Percentiles rank a stretch among this genome's conserved stretches.
Evolutionary conservation across 805 yeast genomes (phyloP).

Genomic region (Wickerhamomyces bovis): DNA sequence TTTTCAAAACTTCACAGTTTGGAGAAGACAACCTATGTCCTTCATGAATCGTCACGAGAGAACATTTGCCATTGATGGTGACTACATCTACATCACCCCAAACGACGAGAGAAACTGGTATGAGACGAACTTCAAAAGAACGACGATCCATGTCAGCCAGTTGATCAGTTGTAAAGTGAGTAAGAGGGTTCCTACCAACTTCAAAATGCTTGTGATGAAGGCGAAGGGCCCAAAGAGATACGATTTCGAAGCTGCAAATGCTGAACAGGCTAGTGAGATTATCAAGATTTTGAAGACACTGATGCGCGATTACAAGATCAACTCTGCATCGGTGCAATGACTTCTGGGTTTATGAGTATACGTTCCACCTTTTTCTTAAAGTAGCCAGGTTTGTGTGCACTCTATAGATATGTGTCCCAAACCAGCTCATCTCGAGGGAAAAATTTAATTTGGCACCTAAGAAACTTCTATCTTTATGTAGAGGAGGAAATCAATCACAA

Average conservation of each 20-base stretch:
- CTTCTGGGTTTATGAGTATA: not conserved
- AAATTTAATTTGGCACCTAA: not conserved
- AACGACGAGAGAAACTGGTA: constrained; percentile 72
- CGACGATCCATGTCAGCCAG: constrained; percentile 80
- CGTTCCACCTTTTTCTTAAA: not conserved
- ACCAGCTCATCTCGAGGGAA: not conserved
- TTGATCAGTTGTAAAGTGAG: constrained; percentile 72
- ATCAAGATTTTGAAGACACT: constrained; percentile 62
- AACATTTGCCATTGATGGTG: constrained; percentile 88
- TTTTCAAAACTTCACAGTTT: constrained; percentile 79
- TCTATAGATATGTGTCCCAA: not conserved
- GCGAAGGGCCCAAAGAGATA: constrained; percentile 71
- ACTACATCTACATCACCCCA: constrained; percentile 82
- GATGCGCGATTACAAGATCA: constrained; percentile 46
- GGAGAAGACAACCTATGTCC: constrained; percentile 84
- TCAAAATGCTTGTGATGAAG: constrained; percentile 74
- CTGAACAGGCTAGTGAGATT: constrained; percentile 63
- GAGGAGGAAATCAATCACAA: no score
- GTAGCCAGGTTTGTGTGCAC: not conserved
- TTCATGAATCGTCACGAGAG: constrained; percentile 76
- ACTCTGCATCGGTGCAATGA: constrained; percentile 15
- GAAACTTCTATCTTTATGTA: not conserved
- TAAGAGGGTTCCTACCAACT: constrained; percentile 65
- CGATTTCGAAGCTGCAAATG: constrained; percentile 71
- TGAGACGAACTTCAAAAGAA: constrained; percentile 66